These are phyloP conservation scores for Aureobasidium leucospermi DNA, from an alignment of 2,329 filamentous ascomycete species.

Conservation along the genomic window DNA sequence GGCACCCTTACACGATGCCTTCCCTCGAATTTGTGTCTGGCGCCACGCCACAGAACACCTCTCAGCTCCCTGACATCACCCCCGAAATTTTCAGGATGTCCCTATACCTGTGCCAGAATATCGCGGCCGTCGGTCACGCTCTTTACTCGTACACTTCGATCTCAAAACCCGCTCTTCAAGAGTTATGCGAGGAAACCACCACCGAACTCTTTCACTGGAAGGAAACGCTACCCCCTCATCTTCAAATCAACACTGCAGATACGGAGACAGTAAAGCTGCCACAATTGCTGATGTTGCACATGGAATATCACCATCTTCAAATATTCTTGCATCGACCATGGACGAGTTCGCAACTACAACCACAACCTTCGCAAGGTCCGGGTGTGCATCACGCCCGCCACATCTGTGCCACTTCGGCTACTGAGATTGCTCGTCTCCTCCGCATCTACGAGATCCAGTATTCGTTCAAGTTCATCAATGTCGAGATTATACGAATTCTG, in stretches of 20 bases:
- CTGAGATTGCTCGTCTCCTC: constrained; percentile 34
- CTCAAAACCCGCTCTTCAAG: constrained; percentile 31
- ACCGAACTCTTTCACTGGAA: constrained; percentile 34
- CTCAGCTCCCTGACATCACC: constrained; percentile 13
- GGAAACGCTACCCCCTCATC: constrained; percentile 30
- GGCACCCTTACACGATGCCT: not conserved
- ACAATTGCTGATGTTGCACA: constrained; percentile 20
- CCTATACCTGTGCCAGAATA: constrained; percentile 37
- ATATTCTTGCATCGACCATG: constrained; percentile 40
- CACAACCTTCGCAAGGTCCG: constrained; percentile 34
- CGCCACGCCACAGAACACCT: not conserved
- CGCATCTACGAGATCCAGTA: constrained; percentile 36
- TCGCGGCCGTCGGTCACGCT: constrained; percentile 36
- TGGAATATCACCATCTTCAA: constrained; percentile 39
- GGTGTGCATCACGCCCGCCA: constrained; percentile 37
- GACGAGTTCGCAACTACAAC: constrained; percentile 37
- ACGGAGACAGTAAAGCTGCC: not conserved
- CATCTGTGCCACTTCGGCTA: constrained; percentile 37
- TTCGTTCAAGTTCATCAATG: constrained; percentile 37
- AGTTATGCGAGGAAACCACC: constrained; percentile 29
- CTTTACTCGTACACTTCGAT: constrained; percentile 23
- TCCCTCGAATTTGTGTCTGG: not conserved
- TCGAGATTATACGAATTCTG: constrained; percentile 38
- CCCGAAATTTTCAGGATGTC: constrained; percentile 20
- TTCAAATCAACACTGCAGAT: constrained; percentile 26